Evolutionary conservation across 345 rosid species (phyloP).

Genomic region (Populus pruinosa): DNA sequence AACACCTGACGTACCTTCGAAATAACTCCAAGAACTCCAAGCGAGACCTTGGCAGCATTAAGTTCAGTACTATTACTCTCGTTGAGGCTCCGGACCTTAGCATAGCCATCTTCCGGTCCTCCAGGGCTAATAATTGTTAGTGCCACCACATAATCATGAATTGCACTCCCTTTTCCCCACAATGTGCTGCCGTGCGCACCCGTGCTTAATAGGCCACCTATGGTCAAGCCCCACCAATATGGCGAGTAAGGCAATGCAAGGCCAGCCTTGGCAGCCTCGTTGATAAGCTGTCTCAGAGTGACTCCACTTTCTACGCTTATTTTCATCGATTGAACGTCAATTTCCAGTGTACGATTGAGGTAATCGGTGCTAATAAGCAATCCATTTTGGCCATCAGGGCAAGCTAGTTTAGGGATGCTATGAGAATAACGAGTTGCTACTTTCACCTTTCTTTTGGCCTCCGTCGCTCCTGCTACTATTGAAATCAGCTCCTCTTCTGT

Average conservation of each 20-base stretch:
- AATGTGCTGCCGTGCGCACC: conserved; percentile 88
- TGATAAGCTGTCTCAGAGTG: conserved; percentile 53
- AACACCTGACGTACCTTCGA: conserved; percentile 45
- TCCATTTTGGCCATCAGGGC: conserved; percentile 59
- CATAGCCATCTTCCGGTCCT: conserved; percentile 41
- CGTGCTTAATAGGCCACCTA: conserved; percentile 71
- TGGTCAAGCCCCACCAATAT: conserved; percentile 87
- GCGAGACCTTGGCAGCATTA: conserved; percentile 66
- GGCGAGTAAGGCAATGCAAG: conserved; percentile 74
- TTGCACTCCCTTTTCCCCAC: conserved; percentile 74
- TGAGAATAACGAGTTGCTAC: conserved; percentile 66
- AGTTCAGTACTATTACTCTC: conserved; percentile 33
- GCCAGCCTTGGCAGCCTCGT: conserved; percentile 55
- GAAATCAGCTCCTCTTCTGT: conserved; percentile 54
- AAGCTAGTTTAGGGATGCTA: conserved; percentile 67
- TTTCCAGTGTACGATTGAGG: conserved; percentile 34
- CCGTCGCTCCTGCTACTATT: conserved; percentile 50
- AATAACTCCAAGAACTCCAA: conserved; percentile 82
- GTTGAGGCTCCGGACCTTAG: conserved; percentile 41
- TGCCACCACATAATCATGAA: conserved; percentile 62
- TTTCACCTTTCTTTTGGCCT: conserved; percentile 52
- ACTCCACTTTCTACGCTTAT: conserved; percentile 66
- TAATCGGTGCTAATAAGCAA: conserved; percentile 67
- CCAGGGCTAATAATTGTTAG: conserved; percentile 61
- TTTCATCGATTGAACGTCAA: conserved; percentile 38